phyloP scores from a whole-genome alignment of 805 yeast genomes.

The Lipomyces starkeyi region DNA sequence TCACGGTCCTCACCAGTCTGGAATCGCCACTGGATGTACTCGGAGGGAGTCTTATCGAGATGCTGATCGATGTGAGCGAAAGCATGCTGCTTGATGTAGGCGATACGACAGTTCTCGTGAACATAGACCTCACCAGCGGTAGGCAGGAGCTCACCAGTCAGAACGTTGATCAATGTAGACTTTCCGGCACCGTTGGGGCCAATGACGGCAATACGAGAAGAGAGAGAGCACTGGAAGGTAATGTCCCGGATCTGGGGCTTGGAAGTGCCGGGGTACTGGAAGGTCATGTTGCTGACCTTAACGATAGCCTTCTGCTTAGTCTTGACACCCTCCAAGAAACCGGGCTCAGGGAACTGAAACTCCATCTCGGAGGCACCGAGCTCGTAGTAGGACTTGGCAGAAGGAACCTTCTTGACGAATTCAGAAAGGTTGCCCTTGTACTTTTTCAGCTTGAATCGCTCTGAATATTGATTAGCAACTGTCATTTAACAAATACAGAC shows the following conservation, averaged over 20 bases:
- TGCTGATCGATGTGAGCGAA: conserved; percentile 99
- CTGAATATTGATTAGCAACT: conserved; percentile 5
- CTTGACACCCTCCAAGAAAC: conserved; percentile 99
- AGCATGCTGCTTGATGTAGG: conserved; percentile 99
- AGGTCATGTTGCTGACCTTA: conserved; percentile 94
- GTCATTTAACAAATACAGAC: background rate
- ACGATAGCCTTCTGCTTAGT: conserved; percentile 99
- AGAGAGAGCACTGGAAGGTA: conserved; percentile 98
- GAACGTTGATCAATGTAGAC: conserved; percentile 96
- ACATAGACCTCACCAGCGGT: conserved; percentile 98
- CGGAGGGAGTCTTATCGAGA: conserved; percentile 99
- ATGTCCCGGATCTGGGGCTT: conserved; percentile 93
- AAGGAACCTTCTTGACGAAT: conserved; percentile 97
- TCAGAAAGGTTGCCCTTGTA: conserved; percentile 99
- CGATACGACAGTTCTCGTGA: conserved; percentile 99
- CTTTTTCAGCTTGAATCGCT: conserved; percentile 99
- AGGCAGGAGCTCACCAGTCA: conserved; percentile 99
- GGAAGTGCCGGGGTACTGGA: conserved; percentile 99
- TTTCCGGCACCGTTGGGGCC: conserved; percentile 99
- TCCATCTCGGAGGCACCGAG: conserved; percentile 97
- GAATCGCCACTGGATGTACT: conserved; percentile 99
- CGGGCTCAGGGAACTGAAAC: conserved; percentile 99
- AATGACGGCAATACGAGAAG: conserved; percentile 99
- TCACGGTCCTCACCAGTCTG: conserved; percentile 99
- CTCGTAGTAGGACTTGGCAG: conserved; percentile 98